A percentile compares a stretch with the other conserved stretches of the same genome.
These are phyloP conservation scores for Rhodotorula mucilaginosa DNA, from an alignment of 1,284 basidiomycete species.

Conservation along the genomic window DNA sequence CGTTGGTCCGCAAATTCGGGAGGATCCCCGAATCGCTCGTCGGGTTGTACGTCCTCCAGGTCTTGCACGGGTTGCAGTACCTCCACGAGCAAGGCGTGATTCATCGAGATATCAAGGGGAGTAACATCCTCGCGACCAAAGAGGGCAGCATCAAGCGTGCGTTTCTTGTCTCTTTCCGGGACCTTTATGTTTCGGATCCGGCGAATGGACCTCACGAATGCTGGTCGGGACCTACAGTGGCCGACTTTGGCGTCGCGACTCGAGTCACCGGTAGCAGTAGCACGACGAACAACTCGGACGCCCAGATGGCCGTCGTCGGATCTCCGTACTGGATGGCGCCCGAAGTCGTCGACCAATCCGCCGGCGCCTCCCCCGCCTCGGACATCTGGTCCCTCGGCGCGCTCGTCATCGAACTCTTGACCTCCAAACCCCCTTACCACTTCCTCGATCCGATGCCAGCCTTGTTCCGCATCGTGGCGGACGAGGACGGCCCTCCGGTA, in stretches of 20 bases:
- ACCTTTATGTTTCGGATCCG: no score
- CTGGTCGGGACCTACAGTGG: conserved; percentile 55
- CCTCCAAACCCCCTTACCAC: conserved; percentile 94
- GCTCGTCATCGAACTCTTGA: conserved; percentile 91
- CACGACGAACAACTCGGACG: conserved; percentile 48
- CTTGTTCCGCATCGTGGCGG: conserved; percentile 94
- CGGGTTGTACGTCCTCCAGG: conserved; percentile 90
- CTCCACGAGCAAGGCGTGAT: conserved; percentile 97
- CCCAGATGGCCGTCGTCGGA: conserved; percentile 86
- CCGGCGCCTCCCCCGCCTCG: conserved; percentile 88
- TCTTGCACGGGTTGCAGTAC: conserved; percentile 84
- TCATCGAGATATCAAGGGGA: conserved; percentile 97
- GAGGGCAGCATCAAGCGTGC: conserved; percentile 83
- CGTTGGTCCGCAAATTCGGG: conserved; percentile 93
- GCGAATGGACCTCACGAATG: no score
- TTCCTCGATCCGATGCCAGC: conserved; percentile 97
- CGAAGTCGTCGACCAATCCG: conserved; percentile 90
- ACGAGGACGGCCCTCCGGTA: conserved; percentile 84
- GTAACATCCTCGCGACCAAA: conserved; percentile 96
- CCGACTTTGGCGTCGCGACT: conserved; percentile 47
- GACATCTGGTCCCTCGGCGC: conserved; percentile 97
- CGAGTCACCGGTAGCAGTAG: conserved; percentile 52
- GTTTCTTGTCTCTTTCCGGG: conserved; percentile 45
- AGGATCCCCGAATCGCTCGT: conserved; percentile 97
- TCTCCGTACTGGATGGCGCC: conserved; percentile 99